A percentile compares a stretch with the other conserved stretches of the same genome.
phyloP scores from a whole-genome alignment of 2,329 filamentous ascomycete species.

The Phyllosticta ampelicida region DNA sequence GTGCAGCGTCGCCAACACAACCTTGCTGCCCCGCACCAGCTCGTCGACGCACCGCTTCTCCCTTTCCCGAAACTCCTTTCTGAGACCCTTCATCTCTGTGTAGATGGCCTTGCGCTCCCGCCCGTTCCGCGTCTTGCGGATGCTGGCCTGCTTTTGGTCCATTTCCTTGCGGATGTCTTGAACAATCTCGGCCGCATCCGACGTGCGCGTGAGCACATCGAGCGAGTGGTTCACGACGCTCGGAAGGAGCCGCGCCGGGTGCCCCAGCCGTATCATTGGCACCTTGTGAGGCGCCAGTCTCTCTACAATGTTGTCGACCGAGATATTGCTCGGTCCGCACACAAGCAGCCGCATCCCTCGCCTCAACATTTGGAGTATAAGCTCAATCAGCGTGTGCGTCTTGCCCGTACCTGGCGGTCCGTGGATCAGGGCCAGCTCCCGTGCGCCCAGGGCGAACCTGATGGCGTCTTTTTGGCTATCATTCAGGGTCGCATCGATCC shows the following conservation, averaged over 20 bases:
- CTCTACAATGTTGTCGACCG: slow-evolving; percentile 96
- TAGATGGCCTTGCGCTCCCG: slow-evolving; percentile 75
- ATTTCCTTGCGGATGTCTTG: slow-evolving; percentile 86
- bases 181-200: slow-evolving; percentile 80
- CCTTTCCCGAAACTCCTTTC: slow-evolving; percentile 78
- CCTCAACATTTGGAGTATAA: slow-evolving; percentile 82
- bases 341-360: slow-evolving; percentile 67
- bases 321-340: slow-evolving; percentile 95
- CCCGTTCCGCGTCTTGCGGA: slow-evolving; percentile 75
- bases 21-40: slow-evolving; percentile 66
- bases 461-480: slow-evolving; percentile 54
- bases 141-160: slow-evolving; percentile 79
- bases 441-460: slow-evolving; percentile 71
- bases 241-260: slow-evolving; percentile 81
- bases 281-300: slow-evolving; percentile 74
- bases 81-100: slow-evolving; percentile 68
- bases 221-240: slow-evolving; percentile 83
- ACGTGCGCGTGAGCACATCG: slow-evolving; percentile 81
- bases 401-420: slow-evolving; percentile 95
- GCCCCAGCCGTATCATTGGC: slow-evolving; percentile 79
- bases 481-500: slow-evolving; percentile 47
- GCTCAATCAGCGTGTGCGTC: slow-evolving; percentile 89
- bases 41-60: slow-evolving; percentile 72
- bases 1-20: slow-evolving; percentile 86
- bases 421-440: slow-evolving; percentile 81